Conservation (phyloP, 2,329 filamentous ascomycete species). For the Ophiostoma quercus region DNA sequence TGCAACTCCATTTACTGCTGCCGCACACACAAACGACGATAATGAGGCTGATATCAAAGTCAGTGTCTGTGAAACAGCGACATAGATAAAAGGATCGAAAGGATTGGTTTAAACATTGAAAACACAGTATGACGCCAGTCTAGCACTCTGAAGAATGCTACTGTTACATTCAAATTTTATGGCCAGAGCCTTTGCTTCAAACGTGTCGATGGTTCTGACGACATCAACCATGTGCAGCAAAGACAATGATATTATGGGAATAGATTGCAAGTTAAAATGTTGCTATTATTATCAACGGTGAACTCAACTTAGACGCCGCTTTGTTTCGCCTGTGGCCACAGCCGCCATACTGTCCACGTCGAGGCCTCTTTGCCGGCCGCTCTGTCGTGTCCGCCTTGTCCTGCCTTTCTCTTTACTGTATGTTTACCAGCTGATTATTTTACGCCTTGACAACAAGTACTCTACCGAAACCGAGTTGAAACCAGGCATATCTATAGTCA, state of each 20-base stretch:
- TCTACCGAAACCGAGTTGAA: neutral
- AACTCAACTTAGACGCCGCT: neutral
- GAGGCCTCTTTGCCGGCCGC: neutral
- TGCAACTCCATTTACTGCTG: neutral
- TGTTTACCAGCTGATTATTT: neutral
- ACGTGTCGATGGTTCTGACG: neutral
- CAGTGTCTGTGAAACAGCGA: neutral
- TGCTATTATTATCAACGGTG: neutral
- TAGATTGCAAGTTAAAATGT: neutral
- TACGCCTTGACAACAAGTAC: neutral
- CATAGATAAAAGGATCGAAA: neutral
- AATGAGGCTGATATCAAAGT: neutral
- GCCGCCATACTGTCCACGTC: constrained; percentile 5
- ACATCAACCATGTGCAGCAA: neutral
- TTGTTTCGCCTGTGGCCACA: neutral
- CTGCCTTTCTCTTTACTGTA: neutral
- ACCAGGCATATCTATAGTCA: neutral
- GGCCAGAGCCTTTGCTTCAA: neutral
- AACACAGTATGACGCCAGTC: neutral
- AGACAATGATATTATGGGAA: neutral
- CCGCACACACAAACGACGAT: neutral
- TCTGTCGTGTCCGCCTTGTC: neutral
- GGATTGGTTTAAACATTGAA: too few species aligned
- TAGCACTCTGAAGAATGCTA: neutral
- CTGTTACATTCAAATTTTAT: neutral